Base-by-base conservation (phyloP, 2,329 filamentous ascomycete species). In the Cladophialophora immunda region DNA sequence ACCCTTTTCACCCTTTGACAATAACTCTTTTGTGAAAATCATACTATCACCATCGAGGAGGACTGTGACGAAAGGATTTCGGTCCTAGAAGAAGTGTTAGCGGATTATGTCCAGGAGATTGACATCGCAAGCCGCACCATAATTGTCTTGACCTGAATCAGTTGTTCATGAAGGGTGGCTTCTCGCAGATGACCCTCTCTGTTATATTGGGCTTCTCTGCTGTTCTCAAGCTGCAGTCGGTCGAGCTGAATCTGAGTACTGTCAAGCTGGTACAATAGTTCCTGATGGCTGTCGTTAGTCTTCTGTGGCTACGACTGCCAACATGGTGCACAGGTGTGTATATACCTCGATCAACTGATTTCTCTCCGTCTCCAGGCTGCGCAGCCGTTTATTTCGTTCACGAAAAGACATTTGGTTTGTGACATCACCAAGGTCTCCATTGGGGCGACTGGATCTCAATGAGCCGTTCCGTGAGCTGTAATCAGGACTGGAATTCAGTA, bases 41-140 rank as follows among this genome's bases (percentile, higher is more conserved):
- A 86, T 82, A 53, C 81, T 83, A 69, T 87, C 84, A 47, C 84
- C 85, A 70, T 88, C 85, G 57, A 88, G 79, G 38, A 88, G 77
- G 34, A 86, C 78, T 17, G 85, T 75, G 47, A 87, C 78, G 70
- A 85, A 87, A 4, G 84, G 81, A 75, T 87, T 83, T 61, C 82
- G 81, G 59, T 84, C 81, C 82, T 84, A 70, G 30, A 71, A 54
- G 66, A 68, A 29, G 50, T 36, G 19, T 60, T 41, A 68, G 52
- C 66, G 66, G 29, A 13, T 50, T 2, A 54, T 3, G 50, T 17
- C 29, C 38, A 27, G 13, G 45, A n/a, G 8, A 9, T 58, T 30
- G 52, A 54, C 66, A 29, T 27, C 4, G 3, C 15, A 22, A 38
- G 29, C n/a, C 74, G 73, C 73, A 82, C 81, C 81, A 83, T 83